Conservation (phyloP, 1,284 basidiomycete genomes). For the Irpex sp. region DNA sequence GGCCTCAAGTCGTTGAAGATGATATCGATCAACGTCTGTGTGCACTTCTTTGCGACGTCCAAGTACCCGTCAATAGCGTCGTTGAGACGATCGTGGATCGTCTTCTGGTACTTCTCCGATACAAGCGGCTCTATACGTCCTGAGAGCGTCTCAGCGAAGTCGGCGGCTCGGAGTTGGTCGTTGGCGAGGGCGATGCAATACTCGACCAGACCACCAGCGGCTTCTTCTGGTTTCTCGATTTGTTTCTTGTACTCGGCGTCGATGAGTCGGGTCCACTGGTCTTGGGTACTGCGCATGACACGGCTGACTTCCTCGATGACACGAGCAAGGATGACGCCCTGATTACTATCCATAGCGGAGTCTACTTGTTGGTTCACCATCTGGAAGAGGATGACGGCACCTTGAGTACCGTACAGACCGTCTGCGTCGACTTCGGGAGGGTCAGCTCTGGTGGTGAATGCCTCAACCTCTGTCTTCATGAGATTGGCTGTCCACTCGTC, state of each 20-base stretch:
- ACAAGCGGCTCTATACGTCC: conserved; percentile 89
- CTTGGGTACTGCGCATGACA: conserved; percentile 89
- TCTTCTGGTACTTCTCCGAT: conserved; percentile 85
- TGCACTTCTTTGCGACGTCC: conserved; percentile 97
- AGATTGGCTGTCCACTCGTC: conserved; percentile 97
- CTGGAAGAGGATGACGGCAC: conserved; percentile 94
- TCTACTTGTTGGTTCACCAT: conserved; percentile 99
- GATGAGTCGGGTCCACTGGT: conserved; percentile 83
- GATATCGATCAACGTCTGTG: conserved; percentile 89
- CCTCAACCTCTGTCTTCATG: conserved; percentile 87
- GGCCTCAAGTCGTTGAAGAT: conserved; percentile 95
- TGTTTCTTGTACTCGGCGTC: conserved; percentile 89
- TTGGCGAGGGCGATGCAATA: conserved; percentile 98
- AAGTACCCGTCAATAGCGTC: conserved; percentile 98
- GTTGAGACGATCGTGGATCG: conserved; percentile 86
- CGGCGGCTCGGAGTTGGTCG: conserved; percentile 96
- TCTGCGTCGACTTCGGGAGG: conserved; percentile 90
- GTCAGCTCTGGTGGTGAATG: conserved; percentile 80
- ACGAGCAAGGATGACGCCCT: conserved; percentile 89
- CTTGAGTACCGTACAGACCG: conserved; percentile 89
- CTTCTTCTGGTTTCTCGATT: conserved; percentile 85
- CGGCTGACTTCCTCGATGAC: conserved; percentile 88
- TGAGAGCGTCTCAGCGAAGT: conserved; percentile 87
- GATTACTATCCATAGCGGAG: conserved; percentile 92
- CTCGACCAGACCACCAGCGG: conserved; percentile 87